phyloP scores from a whole-genome alignment of 441 rosid species.

The Euphorbia celastroides region DNA sequence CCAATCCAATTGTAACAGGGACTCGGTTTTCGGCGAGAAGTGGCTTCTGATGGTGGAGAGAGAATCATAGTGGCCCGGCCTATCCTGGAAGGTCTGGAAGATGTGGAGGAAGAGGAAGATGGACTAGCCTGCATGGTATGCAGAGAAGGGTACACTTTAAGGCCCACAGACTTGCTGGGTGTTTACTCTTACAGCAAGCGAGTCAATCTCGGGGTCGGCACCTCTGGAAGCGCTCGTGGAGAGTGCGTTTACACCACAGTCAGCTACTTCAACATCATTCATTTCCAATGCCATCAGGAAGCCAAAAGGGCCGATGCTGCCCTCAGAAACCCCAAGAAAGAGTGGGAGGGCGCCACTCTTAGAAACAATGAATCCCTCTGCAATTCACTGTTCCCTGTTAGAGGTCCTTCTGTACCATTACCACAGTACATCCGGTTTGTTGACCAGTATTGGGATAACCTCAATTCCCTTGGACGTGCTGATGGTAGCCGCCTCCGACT shows the following conservation, averaged over 20 bases:
- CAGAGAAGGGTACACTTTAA: constrained; percentile 97
- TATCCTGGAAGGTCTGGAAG: constrained; percentile 92
- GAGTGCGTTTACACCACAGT: constrained; percentile 99
- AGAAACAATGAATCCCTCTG: constrained; percentile 98
- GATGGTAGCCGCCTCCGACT: constrained; percentile 97
- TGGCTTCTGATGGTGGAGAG: constrained; percentile 91
- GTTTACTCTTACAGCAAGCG: constrained; percentile 93
- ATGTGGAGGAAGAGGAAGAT: constrained; percentile 97
- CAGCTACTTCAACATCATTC: constrained; percentile 93
- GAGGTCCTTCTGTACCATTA: constrained; percentile 84
- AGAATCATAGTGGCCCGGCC: constrained; percentile 85
- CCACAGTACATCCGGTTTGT: constrained; percentile 82
- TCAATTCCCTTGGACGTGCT: constrained; percentile 93
- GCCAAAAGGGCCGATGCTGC: constrained; percentile 99
- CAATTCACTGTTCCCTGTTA: constrained; percentile 94
- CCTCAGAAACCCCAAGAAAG: constrained; percentile 97
- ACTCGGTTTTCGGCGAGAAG: constrained; percentile 91
- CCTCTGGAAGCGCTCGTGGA: constrained; percentile 95
- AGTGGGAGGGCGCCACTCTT: constrained; percentile 99
- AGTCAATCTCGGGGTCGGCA: constrained; percentile 91
- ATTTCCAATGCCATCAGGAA: constrained; percentile 99
- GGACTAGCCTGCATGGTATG: constrained; percentile 99
- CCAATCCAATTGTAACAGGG: constrained; percentile 49
- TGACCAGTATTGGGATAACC: constrained; percentile 99
- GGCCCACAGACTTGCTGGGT: constrained; percentile 95